Evolutionary conservation across 352 stramenopile species (phyloP).

Genomic region (Hyphochytrium catenoides): DNA sequence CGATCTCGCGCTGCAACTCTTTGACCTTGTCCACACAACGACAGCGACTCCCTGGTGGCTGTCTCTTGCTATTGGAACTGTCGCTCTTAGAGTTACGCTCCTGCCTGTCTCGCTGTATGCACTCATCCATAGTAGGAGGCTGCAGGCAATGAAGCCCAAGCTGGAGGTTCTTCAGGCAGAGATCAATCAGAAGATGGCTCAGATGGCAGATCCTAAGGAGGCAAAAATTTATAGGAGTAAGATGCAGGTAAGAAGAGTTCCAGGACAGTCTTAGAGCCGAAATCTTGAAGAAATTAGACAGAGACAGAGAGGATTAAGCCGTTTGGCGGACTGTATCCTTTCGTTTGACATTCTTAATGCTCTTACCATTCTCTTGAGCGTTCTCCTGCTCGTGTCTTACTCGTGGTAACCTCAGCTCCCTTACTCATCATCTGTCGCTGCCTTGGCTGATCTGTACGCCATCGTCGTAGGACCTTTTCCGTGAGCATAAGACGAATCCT

Average conservation of each 20-base stretch:
- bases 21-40: slow-evolving; percentile 42
- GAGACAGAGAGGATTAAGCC: too few relatives aligned
- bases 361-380: too few relatives aligned
- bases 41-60: slow-evolving; percentile 62
- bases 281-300: too few relatives aligned
- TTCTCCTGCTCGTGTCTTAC: too few relatives aligned
- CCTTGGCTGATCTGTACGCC: too few relatives aligned
- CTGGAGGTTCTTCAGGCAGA: slow-evolving; percentile 47
- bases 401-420: too few relatives aligned
- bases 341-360: too few relatives aligned
- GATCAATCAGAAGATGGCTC: slow-evolving; percentile 29
- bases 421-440: too few relatives aligned
- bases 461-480: slow-evolving; percentile 24
- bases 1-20: slow-evolving; percentile 34
- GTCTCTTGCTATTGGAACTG: slow-evolving; percentile 51
- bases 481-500: slow-evolving; percentile 50
- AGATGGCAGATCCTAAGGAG: slow-evolving; percentile 23
- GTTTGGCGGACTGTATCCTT: too few relatives aligned
- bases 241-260: too few relatives aligned
- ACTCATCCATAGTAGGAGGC: slow-evolving; percentile 13
- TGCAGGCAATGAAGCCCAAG: slow-evolving; percentile 49
- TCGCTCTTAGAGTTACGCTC: slow-evolving; percentile 34
- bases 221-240: slow-evolving; percentile 15
- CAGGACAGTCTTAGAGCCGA: too few relatives aligned
- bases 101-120: slow-evolving; percentile 46